Evolutionary conservation across 352 stramenopile species (phyloP), one percentile per base, ranked within the genome.

Genomic region (Peronospora farinosa): DNA sequence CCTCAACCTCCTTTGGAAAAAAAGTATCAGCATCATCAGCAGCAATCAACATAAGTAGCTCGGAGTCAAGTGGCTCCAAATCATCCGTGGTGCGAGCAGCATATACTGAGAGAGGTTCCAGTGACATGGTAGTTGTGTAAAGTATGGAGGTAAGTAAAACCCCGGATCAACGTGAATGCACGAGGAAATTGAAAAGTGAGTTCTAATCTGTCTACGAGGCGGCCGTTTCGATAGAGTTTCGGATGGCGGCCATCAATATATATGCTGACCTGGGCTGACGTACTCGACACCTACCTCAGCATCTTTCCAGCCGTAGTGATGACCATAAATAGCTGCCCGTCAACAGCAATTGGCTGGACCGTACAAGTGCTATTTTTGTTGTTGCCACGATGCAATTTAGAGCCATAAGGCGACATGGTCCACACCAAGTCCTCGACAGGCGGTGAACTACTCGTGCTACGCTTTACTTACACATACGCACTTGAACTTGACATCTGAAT

Each of bases 11-110:
- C 32, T 58, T 62, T 16, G 47, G 44, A 1, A 38, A 9, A 21
- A 27, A 3, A 15, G 19, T 51, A 19, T 67, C 56, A 15, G 30
- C 35, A 28, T 61, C 54, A 17, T 61, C 54, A 17, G 43, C 54
- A n/a, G 60, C 62, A 53, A 69, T 60, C 23, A 73, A 60, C 10
- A 41, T 60, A 7, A 69, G 56, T 35, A 73, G 53, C 32, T 73
- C 65, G 6, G 52, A 40, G 41, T 73, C 65, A 43, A 73, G 62
- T 0, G 56, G 65, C 45, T 73, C 65, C 0, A 67, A 40, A 40
- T 69, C 55, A 35, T 68, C 60, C 8, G 19, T 51, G 37, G 12
- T 41, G 35, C 47, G 47, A 45, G 56, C 47, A 27, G 60, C 15
- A 28, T 58, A 63, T 65, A 69, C 60, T 69, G 55, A 42, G 17